Base-by-base conservation (phyloP, 2,329 filamentous ascomycete species). In the Aspergillus sp. region DNA sequence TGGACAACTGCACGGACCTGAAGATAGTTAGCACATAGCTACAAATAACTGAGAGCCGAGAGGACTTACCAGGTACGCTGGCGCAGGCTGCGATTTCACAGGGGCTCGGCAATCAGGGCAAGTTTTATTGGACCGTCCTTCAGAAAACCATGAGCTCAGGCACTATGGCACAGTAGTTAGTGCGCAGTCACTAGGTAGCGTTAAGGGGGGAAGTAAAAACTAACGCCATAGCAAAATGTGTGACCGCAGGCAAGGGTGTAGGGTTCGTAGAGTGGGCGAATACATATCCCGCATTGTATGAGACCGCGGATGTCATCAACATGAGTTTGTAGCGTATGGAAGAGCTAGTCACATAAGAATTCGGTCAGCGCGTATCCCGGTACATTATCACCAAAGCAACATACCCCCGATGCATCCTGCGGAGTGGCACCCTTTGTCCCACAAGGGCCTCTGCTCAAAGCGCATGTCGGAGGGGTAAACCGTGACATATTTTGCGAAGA, bases 161-260 rank as follows among this genome's bases (percentile, higher is more conserved):
- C 85, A 85, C 83, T 85, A 70, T 27, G 11, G 69, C 68, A 66
- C 73, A 68, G 6, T 14, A 21, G 41, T 64, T 48, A 64, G 59
- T 37, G 17, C 49, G n/a, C 7, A 37, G n/a, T 23, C 19, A 3
- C 5, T 15, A 8, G 0, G 23, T 4, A 17, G 5, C 6, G 9
- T 21, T 21, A 17, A 31, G 14, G 49, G 44, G 15, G 19, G 9
- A 9, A 31, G 6, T 49, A 14, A 8, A 14, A 8, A 73, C 81
- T 71, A 63, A 85, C 83, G 45, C 82, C 84, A 69, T 90, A 90
- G 75, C 87, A 90, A 72, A 88, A 90, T 6, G 87, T 89, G 70
- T 90, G 87, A 3, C 87, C 87, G 66, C 87, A 90, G 6, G 79
- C 79, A 52, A 89, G 80, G 17, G 84, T 87, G 73, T 85, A 90